phyloP scores from a whole-genome alignment of 192 early-diverging fungal genomes.

The Entomortierella parvispora region DNA sequence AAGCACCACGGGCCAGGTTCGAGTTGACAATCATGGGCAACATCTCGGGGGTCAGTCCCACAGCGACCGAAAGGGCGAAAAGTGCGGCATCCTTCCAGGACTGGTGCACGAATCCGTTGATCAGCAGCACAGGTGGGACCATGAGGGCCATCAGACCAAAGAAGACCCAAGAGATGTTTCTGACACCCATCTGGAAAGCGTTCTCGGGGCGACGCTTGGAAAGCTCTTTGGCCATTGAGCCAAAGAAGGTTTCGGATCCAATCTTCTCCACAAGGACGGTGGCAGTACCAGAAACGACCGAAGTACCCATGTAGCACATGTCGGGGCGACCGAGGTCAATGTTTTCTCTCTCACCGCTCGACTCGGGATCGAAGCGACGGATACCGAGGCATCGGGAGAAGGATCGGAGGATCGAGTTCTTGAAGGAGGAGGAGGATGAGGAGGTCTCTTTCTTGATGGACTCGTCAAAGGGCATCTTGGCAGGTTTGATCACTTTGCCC shows the following conservation, averaged over 20 bases:
- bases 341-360: background rate
- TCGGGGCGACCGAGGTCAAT: slow-evolving; percentile 42
- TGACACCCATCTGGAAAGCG: slow-evolving; percentile 59
- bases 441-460: too few species aligned
- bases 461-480: background rate
- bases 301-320: slow-evolving; percentile 57
- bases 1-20: slow-evolving; percentile 59
- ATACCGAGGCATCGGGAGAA: slow-evolving; percentile 31
- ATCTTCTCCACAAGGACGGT: slow-evolving; percentile 57
- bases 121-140: slow-evolving; percentile 57
- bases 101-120: slow-evolving; percentile 53
- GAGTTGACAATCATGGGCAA: slow-evolving; percentile 64
- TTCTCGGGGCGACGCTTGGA: slow-evolving; percentile 31
- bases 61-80: slow-evolving; percentile 60
- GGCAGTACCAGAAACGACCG: slow-evolving; percentile 59
- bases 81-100: slow-evolving; percentile 49
- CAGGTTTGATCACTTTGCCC: background rate
- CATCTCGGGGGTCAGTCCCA: slow-evolving; percentile 67
- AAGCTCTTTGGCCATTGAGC: slow-evolving; percentile 55
- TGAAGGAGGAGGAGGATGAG: slow-evolving; percentile 1
- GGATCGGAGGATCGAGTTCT: slow-evolving; percentile 9
- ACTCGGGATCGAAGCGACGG: slow-evolving; percentile 25
- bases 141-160: slow-evolving; percentile 55
- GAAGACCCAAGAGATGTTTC: slow-evolving; percentile 57
- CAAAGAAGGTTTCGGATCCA: slow-evolving; percentile 57